Evolutionary conservation across 441 rosid genomes (phyloP), one percentile per base, ranked within the genome.

Genomic region (Breynia disticha): DNA sequence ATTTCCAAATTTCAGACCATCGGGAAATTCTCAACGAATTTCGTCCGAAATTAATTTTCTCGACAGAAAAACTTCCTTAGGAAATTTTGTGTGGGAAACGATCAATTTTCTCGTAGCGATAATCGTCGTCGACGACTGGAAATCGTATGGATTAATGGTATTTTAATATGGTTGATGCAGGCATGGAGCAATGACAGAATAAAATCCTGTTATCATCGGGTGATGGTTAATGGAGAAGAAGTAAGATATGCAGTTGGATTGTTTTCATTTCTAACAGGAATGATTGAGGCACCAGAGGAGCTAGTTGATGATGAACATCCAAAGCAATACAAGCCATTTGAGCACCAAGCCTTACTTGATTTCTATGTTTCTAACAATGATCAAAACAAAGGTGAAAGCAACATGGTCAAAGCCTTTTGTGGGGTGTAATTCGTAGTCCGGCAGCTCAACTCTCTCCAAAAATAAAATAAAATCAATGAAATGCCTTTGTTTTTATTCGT

Each of bases 141-240:
- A 5, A 14, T 44, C 3, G n/a, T 44, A 44, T 11, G 1, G 13
- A 1, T 44, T 7, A 18, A 18, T 15, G 1, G 18, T 13, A 45
- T 45, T 45, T 13, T 45, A 15, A 14, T 19, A 22, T 10, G 21
- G 18, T 39, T 22, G 18, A 16, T 19, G 20, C 41, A 79, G 95
- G 90, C 80, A 16, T 84, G 91, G 91, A 84, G 91, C 67, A 87
- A 84, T 22, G 85, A 80, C 57, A 72, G 81, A 49, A 72, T 86
- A 61, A 62, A 59, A 47, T 32, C 85, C 0, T 64, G 80, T 50
- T 73, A 71, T 50, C 90, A 87, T 45, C 54, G 82, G 63, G 95
- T 87, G 11, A 70, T 65, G 19, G 72, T 81, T 62, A 72, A 67
- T 12, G 68, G 74, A 2, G 57, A 63, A 16, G 79, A 75, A 62